Conservation (phyloP, 2,329 filamentous ascomycete genomes). For the Nemania abortiva region DNA sequence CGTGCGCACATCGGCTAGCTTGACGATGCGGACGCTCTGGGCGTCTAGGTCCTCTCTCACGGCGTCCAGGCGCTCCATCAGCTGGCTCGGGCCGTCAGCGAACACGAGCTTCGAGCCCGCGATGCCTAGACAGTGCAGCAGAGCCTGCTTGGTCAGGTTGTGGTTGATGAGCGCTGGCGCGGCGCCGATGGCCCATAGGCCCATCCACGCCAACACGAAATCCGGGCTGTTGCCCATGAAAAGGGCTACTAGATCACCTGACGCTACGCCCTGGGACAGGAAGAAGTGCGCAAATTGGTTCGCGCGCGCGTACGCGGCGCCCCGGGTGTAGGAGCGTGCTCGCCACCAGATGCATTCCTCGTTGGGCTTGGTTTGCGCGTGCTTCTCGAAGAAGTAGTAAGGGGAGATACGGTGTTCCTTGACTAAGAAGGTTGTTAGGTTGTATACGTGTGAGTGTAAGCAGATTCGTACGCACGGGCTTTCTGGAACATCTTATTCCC, state of each 20-base stretch:
- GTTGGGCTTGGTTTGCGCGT: slow-evolving; percentile 64
- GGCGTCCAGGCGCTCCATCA: slow-evolving; percentile 68
- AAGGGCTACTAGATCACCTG: slow-evolving; percentile 72
- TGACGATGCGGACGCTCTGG: slow-evolving; percentile 66
- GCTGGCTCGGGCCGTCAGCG: slow-evolving; percentile 67
- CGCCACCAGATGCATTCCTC: slow-evolving; percentile 76
- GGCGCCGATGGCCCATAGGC: slow-evolving; percentile 73
- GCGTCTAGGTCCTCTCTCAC: slow-evolving; percentile 64
- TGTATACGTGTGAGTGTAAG: background rate
- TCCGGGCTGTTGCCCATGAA: slow-evolving; percentile 77
- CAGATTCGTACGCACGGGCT: slow-evolving; percentile 55
- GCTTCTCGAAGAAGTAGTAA: slow-evolving; percentile 74
- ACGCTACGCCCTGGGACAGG: slow-evolving; percentile 67
- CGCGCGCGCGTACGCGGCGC: slow-evolving; percentile 65
- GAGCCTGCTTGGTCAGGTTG: slow-evolving; percentile 71
- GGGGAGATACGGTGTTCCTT: slow-evolving; percentile 66
- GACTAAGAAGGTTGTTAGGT: slow-evolving; percentile 52
- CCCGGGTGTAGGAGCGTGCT: slow-evolving; percentile 69
- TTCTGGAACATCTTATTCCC: slow-evolving; percentile 60
- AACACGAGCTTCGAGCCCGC: slow-evolving; percentile 68
- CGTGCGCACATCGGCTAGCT: slow-evolving; percentile 63
- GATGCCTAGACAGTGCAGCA: slow-evolving; percentile 74
- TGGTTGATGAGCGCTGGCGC: slow-evolving; percentile 79
- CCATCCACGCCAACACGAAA: slow-evolving; percentile 75
- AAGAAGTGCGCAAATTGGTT: slow-evolving; percentile 74